Evolutionary conservation across 2,329 filamentous ascomycete species (phyloP), one percentile per base, ranked within the genome.

Genomic region (Decorospora gaudefroyi): DNA sequence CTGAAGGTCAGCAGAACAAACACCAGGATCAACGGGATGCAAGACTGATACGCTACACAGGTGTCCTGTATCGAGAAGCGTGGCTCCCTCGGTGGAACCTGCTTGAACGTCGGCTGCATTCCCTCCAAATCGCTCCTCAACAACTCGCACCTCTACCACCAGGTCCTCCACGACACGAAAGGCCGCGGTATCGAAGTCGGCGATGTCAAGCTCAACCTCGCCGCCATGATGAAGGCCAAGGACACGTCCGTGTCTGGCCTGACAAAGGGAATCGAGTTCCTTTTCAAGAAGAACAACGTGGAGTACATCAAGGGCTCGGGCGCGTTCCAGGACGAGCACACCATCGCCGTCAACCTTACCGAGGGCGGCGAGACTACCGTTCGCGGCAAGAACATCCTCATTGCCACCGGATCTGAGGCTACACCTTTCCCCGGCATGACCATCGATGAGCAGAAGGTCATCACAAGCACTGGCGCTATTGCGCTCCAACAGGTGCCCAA

Each of bases 91-190:
- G 93, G 93, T 67, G 93, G 93, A 72, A 99, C 93, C 67, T 99
- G 93, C 80, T 79, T 99, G 68, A 99, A 99, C 74, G 93, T 99
- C 69, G 93, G 93, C 77, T 99, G 93, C 78, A 99, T 99, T 71
- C 93, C 93, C 59, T 99, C 93, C 58, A 99, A 99, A 78, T 96
- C 93, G 53, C 89, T 99, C 62, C 88, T 99, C 74, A 99, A 97
- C 85, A 97, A 97, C 82, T 96, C 93, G 64, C 90, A 96, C 74
- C 83, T 97, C 50, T 97, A 97, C 81, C 92, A 97, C 79, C 87
- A 91, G 76, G 87, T 96, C 69, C 83, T 95, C 51, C 92, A 99
- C 78, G 93, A 99, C 79, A 92, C 90, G 59, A 96, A 96, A 78
- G 84, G 88, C 76, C 90, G 93, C 72, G 93, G 93, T 71, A 99